phyloP scores from a whole-genome alignment of 225 moss, liverwort and hornwort genomes.

The Physcomitrellopsis africana region DNA sequence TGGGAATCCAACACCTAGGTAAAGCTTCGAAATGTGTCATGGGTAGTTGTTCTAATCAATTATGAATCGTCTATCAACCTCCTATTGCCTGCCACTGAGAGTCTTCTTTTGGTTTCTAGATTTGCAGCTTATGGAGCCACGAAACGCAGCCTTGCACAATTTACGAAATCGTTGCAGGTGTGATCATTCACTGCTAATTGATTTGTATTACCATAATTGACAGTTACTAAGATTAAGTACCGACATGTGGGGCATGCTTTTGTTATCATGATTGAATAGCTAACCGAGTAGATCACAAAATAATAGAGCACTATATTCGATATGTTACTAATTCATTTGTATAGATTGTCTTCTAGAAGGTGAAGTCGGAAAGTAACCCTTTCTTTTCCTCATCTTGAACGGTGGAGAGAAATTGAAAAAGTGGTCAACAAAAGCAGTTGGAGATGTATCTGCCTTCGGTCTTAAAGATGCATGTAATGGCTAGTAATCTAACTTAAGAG shows the following conservation, averaged over 20 bases:
- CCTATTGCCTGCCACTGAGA: constrained; percentile 11
- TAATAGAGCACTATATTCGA: background rate
- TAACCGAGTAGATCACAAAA: background rate
- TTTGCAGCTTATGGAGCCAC: constrained; percentile 98
- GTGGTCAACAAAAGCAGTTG: background rate
- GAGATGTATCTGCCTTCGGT: background rate
- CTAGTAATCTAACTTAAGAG: background rate
- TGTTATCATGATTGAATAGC: background rate
- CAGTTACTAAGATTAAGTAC: background rate
- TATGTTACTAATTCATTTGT: background rate
- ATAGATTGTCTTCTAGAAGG: background rate
- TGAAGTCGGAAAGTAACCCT: background rate
- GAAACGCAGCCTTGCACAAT: constrained; percentile 93
- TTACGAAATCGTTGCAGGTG: constrained; percentile 96
- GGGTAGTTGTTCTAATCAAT: background rate
- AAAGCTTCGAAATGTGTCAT: constrained; percentile 16
- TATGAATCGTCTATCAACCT: background rate
- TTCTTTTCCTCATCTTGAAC: background rate
- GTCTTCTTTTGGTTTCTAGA: constrained; percentile 40
- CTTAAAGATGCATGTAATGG: constrained; percentile 13
- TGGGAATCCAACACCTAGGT: constrained; percentile 98
- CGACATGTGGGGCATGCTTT: constrained; percentile 12
- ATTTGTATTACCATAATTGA: background rate
- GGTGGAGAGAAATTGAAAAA: too few relatives aligned
- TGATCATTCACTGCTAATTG: background rate